phyloP scores from a whole-genome alignment of 331 rosid genomes.

The Rosa hybrid region DNA sequence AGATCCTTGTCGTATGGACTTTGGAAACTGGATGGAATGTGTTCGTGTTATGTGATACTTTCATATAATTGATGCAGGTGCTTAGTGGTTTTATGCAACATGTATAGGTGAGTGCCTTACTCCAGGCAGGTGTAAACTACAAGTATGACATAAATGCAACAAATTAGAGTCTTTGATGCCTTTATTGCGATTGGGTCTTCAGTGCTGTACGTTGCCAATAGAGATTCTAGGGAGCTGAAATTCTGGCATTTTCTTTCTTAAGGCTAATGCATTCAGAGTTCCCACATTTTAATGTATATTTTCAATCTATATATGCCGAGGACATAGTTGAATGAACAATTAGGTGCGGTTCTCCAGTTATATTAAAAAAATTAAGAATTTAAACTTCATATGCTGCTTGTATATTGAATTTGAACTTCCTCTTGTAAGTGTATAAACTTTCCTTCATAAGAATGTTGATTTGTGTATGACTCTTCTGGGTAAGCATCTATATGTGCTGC shows the following conservation, averaged over 20 bases:
- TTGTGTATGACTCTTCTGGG: slow-evolving; percentile 1
- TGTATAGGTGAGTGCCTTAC: background rate
- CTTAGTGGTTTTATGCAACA: background rate
- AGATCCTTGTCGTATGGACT: background rate
- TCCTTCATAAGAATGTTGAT: background rate
- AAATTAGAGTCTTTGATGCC: slow-evolving; percentile 11
- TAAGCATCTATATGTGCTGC: background rate
- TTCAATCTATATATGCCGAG: background rate
- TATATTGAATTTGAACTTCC: background rate
- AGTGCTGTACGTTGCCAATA: background rate
- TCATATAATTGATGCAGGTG: background rate
- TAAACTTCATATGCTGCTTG: background rate
- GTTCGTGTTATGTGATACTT: background rate
- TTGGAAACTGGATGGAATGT: background rate
- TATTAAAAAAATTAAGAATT: background rate
- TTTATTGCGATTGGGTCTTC: background rate
- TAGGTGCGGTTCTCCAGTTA: background rate
- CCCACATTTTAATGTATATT: background rate
- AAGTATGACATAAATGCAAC: background rate
- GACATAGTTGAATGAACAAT: background rate
- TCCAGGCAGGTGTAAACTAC: background rate
- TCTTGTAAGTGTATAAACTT: background rate
- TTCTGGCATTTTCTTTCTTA: background rate
- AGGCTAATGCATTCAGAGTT: background rate
- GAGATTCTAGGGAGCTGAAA: background rate